Evolutionary conservation across 2,329 filamentous ascomycete genomes (phyloP).

Genomic region (Dothideomycetidae sp.): DNA sequence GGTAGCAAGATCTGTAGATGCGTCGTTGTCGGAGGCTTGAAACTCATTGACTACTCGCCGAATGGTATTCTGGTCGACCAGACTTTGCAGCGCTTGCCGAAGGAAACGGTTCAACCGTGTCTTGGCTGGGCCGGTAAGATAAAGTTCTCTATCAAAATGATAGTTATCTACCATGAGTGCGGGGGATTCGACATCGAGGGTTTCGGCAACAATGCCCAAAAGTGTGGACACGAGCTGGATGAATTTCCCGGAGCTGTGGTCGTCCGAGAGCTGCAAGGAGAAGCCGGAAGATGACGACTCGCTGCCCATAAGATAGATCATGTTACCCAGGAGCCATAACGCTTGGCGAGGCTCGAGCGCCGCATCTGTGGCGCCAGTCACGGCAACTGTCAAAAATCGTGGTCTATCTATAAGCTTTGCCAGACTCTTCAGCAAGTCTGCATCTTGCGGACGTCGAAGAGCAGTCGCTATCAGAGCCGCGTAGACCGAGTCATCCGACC

Average conservation of each 20-base stretch:
- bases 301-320: conserved; percentile 31
- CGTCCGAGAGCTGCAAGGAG: conserved; percentile 18
- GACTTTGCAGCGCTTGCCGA: conserved; percentile 48
- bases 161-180: conserved; percentile 20
- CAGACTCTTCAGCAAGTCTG: conserved; percentile 16
- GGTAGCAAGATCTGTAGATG: conserved; percentile 49
- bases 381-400: conserved; percentile 1
- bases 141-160: conserved; percentile 29
- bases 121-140: conserved; percentile 23
- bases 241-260: neutral
- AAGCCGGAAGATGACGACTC: neutral
- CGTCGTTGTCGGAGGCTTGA: conserved; percentile 34
- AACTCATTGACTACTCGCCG: conserved; percentile 7
- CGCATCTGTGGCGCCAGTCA: neutral
- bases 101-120: conserved; percentile 37
- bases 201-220: conserved; percentile 42
- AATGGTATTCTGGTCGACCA: conserved; percentile 65
- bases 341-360: conserved; percentile 17
- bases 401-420: conserved; percentile 14
- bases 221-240: conserved; percentile 41
- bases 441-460: conserved; percentile 16
- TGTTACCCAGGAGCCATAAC: conserved; percentile 44
- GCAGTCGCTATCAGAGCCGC: conserved; percentile 27
- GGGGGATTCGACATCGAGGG: conserved; percentile 37
- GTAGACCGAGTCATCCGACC: conserved; percentile 22